Percentiles rank a stretch among this genome's conserved stretches.
Conservation (phyloP, 768 basidiomycete genomes). For the Thelephora ganbajun region DNA sequence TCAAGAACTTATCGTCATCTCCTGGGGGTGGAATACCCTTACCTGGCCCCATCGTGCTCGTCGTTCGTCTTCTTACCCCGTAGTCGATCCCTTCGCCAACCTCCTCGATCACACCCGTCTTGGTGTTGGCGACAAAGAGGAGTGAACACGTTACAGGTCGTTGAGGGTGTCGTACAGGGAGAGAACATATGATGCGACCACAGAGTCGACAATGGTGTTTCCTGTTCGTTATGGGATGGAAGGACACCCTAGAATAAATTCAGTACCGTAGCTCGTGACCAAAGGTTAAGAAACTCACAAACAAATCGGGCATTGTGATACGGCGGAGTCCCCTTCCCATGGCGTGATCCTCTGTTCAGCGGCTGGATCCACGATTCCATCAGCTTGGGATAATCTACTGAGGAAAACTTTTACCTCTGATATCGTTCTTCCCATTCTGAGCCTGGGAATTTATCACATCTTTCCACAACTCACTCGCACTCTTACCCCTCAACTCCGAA, state of each 20-base stretch:
- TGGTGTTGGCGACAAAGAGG: slow-evolving; percentile 75
- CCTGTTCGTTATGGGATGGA: slow-evolving; percentile 82
- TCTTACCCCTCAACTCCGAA: slow-evolving; percentile 39
- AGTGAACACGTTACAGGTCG: slow-evolving; percentile 60
- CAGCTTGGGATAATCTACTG: neutral
- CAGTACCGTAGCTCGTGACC: neutral
- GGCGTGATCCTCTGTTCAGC: slow-evolving; percentile 89
- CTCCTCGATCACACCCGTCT: slow-evolving; percentile 68
- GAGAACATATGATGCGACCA: slow-evolving; percentile 81
- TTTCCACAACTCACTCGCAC: slow-evolving; percentile 58
- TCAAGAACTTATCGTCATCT: slow-evolving; percentile 74
- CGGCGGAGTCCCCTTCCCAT: slow-evolving; percentile 78
- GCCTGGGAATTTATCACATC: slow-evolving; percentile 35
- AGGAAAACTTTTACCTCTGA: slow-evolving; percentile 37
- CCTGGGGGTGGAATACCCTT: slow-evolving; percentile 23
- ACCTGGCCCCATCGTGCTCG: slow-evolving; percentile 11
- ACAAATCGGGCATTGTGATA: slow-evolving; percentile 78
- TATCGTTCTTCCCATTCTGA: slow-evolving; percentile 39
- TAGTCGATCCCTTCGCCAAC: slow-evolving; percentile 76
- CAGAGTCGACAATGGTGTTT: slow-evolving; percentile 96
- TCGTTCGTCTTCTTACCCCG: slow-evolving; percentile 47
- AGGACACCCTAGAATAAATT: slow-evolving; percentile 35
- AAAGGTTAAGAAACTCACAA: slow-evolving; percentile 28
- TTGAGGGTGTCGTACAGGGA: slow-evolving; percentile 63
- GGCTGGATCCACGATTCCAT: slow-evolving; percentile 21